Base-by-base conservation (phyloP, 192 early-diverging fungal species). In the Spinellus fusiger region DNA sequence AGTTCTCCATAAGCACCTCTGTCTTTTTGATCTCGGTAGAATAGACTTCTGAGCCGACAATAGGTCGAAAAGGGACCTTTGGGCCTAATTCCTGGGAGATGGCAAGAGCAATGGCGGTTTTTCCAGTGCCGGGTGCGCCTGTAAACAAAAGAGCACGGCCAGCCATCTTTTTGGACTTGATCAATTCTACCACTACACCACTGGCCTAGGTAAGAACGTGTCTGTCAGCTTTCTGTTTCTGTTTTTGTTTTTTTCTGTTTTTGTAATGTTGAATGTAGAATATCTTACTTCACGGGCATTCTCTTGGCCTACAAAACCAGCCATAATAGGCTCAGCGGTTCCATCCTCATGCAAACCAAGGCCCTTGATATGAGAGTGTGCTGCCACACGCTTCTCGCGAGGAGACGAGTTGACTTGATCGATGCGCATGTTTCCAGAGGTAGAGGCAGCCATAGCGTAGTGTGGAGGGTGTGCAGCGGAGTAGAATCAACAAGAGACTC, bases 1-100 rank as follows among this genome's bases (percentile, higher is more conserved):
- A 98, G 83, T 93, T 96, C 63, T 97, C 94, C 97, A 99, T 99
- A 28, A 99, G 80, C n/a, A 99, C 94, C 70, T 97, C 97, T 0
- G 97, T 98, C 79, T 99, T 99, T 71, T 99, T 99, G 52, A 99
- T 91, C 73, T 99, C 97, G 44, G 88, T 85, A 29, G 94, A 96
- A 74, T 91, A 99, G 16, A 98, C 97, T 72, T 99, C 95, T 74
- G 89, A 92, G 38, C 97, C 97, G 9, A 97, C 94, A 92, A 98
- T 98, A 37, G 95, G 97, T 62, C 95, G 95, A 74, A 99, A 99
- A 22, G 97, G 97, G n/a, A 99, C 97, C 62, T 96, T 94, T 38
- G 91, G 84, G 2, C 97, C 97, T 44, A 99, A 84, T 65, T 99
- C 97, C 71, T 98, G 95, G 29, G 95, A 87, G 59, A 98, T 85